phyloP scores from a whole-genome alignment of 2,329 filamentous ascomycete species.

The Mycosphaerelloides madeirae region DNA sequence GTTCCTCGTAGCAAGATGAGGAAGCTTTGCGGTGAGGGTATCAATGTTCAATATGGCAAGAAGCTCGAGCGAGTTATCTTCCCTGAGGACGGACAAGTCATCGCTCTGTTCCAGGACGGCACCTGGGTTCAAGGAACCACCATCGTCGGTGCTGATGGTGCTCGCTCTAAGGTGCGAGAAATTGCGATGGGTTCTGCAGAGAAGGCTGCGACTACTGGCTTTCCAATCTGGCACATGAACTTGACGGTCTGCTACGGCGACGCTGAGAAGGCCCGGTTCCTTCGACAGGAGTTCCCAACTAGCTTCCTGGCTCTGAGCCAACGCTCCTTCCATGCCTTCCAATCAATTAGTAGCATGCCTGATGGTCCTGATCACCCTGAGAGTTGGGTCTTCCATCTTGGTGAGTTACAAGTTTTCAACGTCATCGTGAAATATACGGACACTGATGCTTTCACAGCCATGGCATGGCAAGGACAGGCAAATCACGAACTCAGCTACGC shows the following conservation, averaged over 20 bases:
- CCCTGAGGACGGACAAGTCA: conserved; percentile 13
- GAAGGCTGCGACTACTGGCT: background rate
- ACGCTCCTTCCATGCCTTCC: conserved; percentile 9
- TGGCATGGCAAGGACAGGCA: conserved; percentile 5
- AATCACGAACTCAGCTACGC: conserved; percentile 4
- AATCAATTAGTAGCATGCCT: conserved; percentile 9
- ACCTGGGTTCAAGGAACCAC: conserved; percentile 10
- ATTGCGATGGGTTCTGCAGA: conserved; percentile 3
- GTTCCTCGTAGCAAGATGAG: conserved; percentile 7
- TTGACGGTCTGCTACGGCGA: conserved; percentile 7
- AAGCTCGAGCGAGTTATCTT: conserved; percentile 2
- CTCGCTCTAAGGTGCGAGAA: conserved; percentile 10
- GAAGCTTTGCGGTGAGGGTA: conserved; percentile 4
- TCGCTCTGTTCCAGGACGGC: conserved; percentile 12
- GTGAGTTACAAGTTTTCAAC: no score
- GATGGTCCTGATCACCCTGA: conserved; percentile 8
- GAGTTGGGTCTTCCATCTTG: conserved; percentile 7
- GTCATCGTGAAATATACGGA: no score
- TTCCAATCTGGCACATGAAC: conserved; percentile 9
- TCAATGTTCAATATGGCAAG: conserved; percentile 1
- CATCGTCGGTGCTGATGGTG: conserved; percentile 18
- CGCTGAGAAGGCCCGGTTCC: conserved; percentile 5
- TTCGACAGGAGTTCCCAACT: conserved; percentile 6
- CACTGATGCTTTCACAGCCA: no score
- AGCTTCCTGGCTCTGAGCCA: conserved; percentile 6